A percentile compares a stretch with the other conserved stretches of the same genome.
These are phyloP conservation scores for Ammopiptanthus mongolicus DNA, from an alignment of 306 rosid species.

Conservation along the genomic window DNA sequence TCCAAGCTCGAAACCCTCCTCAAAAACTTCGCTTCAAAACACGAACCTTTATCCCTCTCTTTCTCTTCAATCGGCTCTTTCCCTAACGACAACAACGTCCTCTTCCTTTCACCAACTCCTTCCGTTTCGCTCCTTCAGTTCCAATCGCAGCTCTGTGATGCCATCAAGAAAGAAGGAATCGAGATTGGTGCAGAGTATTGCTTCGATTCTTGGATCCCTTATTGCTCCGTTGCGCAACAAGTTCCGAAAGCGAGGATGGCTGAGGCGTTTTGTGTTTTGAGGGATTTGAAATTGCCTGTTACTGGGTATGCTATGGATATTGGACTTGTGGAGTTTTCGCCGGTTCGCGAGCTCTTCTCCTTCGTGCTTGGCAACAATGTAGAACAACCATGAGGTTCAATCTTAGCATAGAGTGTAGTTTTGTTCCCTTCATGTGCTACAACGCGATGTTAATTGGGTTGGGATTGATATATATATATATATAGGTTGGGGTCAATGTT, in stretches of 20 bases:
- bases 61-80: slow-evolving; percentile 70
- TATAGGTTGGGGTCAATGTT: too few species aligned
- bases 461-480: too few species aligned
- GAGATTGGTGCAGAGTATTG: background rate
- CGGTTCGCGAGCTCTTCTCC: slow-evolving; percentile 79
- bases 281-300: slow-evolving; percentile 88
- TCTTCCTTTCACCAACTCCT: slow-evolving; percentile 83
- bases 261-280: slow-evolving; percentile 67
- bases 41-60: slow-evolving; percentile 64
- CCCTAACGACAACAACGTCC: slow-evolving; percentile 53
- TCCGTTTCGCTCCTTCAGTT: slow-evolving; percentile 70
- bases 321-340: slow-evolving; percentile 79
- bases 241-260: slow-evolving; percentile 67
- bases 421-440: background rate
- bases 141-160: slow-evolving; percentile 69
- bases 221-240: slow-evolving; percentile 72
- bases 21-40: slow-evolving; percentile 49
- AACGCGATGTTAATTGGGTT: too few species aligned
- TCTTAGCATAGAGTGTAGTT: background rate
- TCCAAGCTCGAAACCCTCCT: slow-evolving; percentile 49
- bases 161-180: slow-evolving; percentile 63
- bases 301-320: slow-evolving; percentile 75
- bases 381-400: slow-evolving; percentile 36
- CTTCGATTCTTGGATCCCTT: slow-evolving; percentile 58
- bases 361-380: slow-evolving; percentile 65